Evolutionary conservation across 2,329 filamentous ascomycete genomes (phyloP), one percentile per base, ranked within the genome.

Genomic region (Pseudomassariella vexata): DNA sequence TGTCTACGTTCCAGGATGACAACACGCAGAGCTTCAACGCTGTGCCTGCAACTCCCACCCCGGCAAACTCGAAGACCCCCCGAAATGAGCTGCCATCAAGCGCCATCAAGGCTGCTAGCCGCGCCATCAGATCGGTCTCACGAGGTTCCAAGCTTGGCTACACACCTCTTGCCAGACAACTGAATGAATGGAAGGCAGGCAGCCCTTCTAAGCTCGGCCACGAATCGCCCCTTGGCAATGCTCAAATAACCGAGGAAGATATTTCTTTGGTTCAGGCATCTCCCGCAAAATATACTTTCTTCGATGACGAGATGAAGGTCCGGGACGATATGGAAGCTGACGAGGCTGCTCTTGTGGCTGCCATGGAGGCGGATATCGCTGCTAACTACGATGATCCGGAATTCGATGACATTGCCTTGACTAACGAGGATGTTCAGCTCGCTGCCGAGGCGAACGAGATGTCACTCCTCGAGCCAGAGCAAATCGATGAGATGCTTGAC

Each of bases 131-230:
- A 46, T 57, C 54, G 36, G 59, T 41, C 28, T 48, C 39, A 16
- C 46, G 46, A 22, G 39, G 42, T 10, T 38, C 50, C 19, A 58
- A 60, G 12, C 50, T 74, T 31, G 76, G 77, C 2, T 81, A 84
- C 40, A 82, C 78, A 2, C 76, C 79, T 16, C 59, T 86, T 22
- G 75, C 75, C 4, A 62, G 70, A 22, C 71, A 80, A 45, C 59
- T 85, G 5, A 69, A 63, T 37, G 65, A 68, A 16, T 86, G 82
- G 82, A 68, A 70, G 41, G 66, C 79, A 2, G 65, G 65, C 16
- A 82, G 74, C 41, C 76, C 77, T 3, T 48, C 53, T 5, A 68
- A 71, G 40, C 45, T 11, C n/a, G 20, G 19, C 14, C 10, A 19
- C 14, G 16, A n/a, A n/a, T n/a, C n/a, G n/a, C n/a, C n/a, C n/a